phyloP scores from a whole-genome alignment of 1,284 basidiomycete genomes.

The Ganoderma sp. region DNA sequence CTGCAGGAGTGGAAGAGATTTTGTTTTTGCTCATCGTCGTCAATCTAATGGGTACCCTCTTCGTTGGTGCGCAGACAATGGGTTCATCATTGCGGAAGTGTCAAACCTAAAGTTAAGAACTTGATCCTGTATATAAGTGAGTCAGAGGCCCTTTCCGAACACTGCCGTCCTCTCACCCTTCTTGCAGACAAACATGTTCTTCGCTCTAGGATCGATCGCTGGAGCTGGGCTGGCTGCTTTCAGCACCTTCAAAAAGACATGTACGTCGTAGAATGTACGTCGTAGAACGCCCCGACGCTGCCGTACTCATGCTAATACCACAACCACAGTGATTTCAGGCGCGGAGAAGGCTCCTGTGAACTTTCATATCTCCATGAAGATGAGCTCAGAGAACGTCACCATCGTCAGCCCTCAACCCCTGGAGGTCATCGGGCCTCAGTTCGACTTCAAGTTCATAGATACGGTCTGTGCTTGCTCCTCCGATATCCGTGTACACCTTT shows the following conservation, averaged over 20 bases:
- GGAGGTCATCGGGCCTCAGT: background rate
- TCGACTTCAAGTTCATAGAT: slow-evolving; percentile 2
- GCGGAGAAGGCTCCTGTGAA: background rate
- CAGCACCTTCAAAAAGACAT: background rate
- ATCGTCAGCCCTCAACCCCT: background rate
- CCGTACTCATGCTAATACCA: background rate
- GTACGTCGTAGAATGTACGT: background rate
- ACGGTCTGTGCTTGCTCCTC: background rate
- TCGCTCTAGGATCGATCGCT: background rate
- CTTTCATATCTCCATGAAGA: background rate
- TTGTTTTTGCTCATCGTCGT: background rate
- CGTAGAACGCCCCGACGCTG: background rate
- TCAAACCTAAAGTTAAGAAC: background rate
- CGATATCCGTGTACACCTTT: background rate
- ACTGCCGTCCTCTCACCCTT: background rate
- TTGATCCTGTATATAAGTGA: background rate
- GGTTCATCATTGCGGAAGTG: background rate
- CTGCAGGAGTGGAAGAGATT: background rate
- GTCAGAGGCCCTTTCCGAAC: background rate
- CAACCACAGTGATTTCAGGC: background rate
- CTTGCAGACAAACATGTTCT: background rate
- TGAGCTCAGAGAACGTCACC: background rate
- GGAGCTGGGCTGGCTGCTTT: slow-evolving; percentile 3
- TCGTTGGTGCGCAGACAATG: background rate
- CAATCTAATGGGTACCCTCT: background rate